These are phyloP conservation scores for Santalum album DNA, from an alignment of 164 flowering plant species.

Conservation along the genomic window DNA sequence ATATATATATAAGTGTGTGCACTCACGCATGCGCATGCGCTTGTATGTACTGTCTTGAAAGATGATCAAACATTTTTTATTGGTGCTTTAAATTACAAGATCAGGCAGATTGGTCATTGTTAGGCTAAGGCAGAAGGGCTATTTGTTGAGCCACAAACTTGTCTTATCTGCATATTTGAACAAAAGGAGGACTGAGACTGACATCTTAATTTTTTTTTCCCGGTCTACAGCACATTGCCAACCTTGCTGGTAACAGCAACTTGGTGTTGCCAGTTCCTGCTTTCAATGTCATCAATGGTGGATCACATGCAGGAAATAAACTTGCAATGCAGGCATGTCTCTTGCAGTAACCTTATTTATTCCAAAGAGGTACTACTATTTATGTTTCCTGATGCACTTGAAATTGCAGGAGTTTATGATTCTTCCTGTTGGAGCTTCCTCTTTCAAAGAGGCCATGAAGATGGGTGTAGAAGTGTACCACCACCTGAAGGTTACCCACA, in stretches of 20 bases:
- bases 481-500: conserved; percentile 49
- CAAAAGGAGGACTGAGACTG: too few relatives aligned
- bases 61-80: too few relatives aligned
- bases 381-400: background rate
- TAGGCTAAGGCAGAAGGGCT: too few relatives aligned
- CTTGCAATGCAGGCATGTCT: conserved; percentile 79
- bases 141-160: too few relatives aligned
- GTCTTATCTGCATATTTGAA: too few relatives aligned
- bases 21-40: too few relatives aligned
- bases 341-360: background rate
- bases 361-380: background rate
- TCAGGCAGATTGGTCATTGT: too few relatives aligned
- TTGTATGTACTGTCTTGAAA: too few relatives aligned
- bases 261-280: conserved; percentile 93
- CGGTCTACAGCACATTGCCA: conserved; percentile 84
- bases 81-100: too few relatives aligned
- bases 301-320: conserved; percentile 93
- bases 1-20: too few relatives aligned
- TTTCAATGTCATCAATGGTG: conserved; percentile 91
- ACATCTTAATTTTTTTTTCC: background rate
- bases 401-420: conserved; percentile 80
- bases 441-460: conserved; percentile 91
- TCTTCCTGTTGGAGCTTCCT: conserved; percentile 80
- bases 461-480: conserved; percentile 97
- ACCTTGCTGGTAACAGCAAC: conserved; percentile 79